Base-by-base conservation (phyloP, 495 filamentous ascomycete species). In the Aspergillus panamensis region DNA sequence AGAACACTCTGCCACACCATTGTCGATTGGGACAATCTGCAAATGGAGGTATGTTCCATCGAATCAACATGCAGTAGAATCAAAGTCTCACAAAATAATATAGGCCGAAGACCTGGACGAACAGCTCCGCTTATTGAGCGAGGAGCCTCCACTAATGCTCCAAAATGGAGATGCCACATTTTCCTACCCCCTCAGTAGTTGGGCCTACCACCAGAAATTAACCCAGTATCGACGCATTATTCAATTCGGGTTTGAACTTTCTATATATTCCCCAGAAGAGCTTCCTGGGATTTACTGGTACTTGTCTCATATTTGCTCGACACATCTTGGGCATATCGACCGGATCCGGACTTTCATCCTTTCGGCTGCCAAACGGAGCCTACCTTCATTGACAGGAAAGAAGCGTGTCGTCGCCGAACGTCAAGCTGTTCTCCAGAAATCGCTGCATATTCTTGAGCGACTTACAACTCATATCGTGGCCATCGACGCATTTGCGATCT, bases 211-310 rank as follows among this genome's bases (percentile, higher is more conserved):
- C 53, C 88, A 96, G 65, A 97, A 96, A 68, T 79, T 97, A 2
- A 82, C 79, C 8, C 84, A 94, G 62, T 89, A 97, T 82, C 87
- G 92, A 58, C 88, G 86, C 77, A 87, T 94, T 45, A 78, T 96
- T 12, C 91, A 96, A 69, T 85, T 96, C 52, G 94, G 94, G n/a
- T 97, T 99, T 67, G 94, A 97, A 69, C 84, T 96, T 16, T 85
- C 91, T 8, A 84, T 96, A 25, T 97, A 97, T 66, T 84, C 90
- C 20, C 81, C 86, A 2, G 89, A 96, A 67, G 94, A 99, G 72
- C 77, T 94, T 7, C 82, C 86, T 12, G 85, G 83, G 14, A 96
- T 96, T 89, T 97, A 96, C 68, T 93, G 88, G 86, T 95, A 89
- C 44, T 55, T 78, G 17, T 74, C 75, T 8, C 73, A 80, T 53